Evolutionary conservation across 441 rosid genomes (phyloP).

Genomic region (Erodium trifolium): DNA sequence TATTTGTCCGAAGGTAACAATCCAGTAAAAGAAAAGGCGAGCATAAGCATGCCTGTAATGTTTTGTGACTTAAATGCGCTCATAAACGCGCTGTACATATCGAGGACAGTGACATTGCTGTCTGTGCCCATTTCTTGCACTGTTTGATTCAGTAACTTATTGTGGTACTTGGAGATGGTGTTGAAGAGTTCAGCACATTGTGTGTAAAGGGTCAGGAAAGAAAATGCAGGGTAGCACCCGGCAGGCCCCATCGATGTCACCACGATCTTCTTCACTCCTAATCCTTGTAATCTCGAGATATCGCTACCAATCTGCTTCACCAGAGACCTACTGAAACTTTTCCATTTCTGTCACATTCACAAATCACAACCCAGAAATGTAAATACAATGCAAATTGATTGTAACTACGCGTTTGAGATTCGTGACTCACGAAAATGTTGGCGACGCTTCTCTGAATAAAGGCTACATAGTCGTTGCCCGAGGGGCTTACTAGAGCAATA

Average conservation of each 20-base stretch:
- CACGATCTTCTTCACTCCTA: background rate
- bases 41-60: background rate
- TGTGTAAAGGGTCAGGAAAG: background rate
- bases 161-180: background rate
- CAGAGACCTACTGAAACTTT: background rate
- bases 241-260: background rate
- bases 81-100: background rate
- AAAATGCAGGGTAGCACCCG: background rate
- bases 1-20: too few species aligned
- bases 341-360: background rate
- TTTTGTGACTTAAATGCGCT: too few species aligned
- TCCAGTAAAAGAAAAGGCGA: background rate
- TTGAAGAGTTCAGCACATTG: background rate
- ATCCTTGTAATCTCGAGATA: background rate
- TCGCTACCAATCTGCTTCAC: background rate
- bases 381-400: background rate
- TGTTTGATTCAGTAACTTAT: background rate
- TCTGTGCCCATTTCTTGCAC: background rate
- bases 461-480: background rate
- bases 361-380: background rate
- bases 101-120: background rate
- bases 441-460: background rate
- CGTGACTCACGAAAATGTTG: background rate
- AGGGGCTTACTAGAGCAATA: background rate
- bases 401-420: too few species aligned